Evolutionary conservation across 768 basidiomycete species (phyloP).

Genomic region (Antrodiella citrinella): DNA sequence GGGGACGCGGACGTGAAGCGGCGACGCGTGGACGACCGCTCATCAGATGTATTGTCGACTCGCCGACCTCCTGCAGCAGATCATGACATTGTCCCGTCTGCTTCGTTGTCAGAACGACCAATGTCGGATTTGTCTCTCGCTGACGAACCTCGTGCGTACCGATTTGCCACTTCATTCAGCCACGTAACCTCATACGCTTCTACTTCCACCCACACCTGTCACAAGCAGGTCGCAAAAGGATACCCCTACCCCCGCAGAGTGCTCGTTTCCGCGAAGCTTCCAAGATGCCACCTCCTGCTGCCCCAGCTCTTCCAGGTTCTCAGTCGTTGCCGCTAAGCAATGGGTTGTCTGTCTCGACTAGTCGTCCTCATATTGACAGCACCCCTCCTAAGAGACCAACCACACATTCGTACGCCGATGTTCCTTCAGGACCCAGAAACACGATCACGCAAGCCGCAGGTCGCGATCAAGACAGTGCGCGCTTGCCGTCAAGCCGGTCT

Average conservation of each 20-base stretch:
- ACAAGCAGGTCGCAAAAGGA: slow-evolving; percentile 30
- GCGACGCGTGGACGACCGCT: slow-evolving; percentile 15
- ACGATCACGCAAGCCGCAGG: background rate
- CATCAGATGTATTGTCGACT: slow-evolving; percentile 4
- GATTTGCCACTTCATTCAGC: slow-evolving; percentile 14
- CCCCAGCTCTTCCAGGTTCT: slow-evolving; percentile 8
- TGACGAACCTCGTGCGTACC: slow-evolving; percentile 22
- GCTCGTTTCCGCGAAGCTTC: slow-evolving; percentile 27
- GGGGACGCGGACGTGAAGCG: slow-evolving; percentile 15
- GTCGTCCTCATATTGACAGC: too few relatives aligned
- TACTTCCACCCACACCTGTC: slow-evolving; percentile 31
- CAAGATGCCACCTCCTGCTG: slow-evolving; percentile 27
- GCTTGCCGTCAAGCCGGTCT: too few relatives aligned
- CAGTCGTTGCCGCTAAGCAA: too few relatives aligned
- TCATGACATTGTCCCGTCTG: background rate
- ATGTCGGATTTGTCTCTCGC: slow-evolving; percentile 4
- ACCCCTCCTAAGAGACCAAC: too few relatives aligned
- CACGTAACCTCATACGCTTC: slow-evolving; percentile 29
- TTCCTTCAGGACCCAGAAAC: slow-evolving; percentile 11
- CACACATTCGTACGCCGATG: slow-evolving; percentile 2
- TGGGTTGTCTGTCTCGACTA: too few relatives aligned
- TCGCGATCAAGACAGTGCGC: slow-evolving; percentile 1
- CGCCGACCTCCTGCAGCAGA: background rate
- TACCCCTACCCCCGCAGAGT: slow-evolving; percentile 38
- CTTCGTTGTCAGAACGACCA: slow-evolving; percentile 10